phyloP scores from a whole-genome alignment of 2,329 filamentous ascomycete genomes.

The Colletotrichum sublineola region DNA sequence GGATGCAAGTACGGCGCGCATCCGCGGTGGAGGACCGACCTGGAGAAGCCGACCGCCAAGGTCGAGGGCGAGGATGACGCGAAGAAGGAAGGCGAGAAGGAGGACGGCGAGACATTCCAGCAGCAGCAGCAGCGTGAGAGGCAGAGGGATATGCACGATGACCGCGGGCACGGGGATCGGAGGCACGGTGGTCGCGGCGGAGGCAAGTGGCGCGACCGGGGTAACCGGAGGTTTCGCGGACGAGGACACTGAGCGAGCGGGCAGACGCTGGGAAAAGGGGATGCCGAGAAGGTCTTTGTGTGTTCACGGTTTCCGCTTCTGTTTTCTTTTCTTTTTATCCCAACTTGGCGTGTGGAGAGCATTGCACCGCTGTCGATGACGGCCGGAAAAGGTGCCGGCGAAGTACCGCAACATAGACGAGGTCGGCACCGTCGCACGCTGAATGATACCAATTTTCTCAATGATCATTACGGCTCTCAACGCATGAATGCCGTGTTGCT shows the following conservation, averaged over 20 bases:
- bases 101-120: constrained; percentile 54
- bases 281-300: too few relatives aligned
- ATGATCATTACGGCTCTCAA: not conserved
- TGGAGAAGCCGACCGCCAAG: constrained; percentile 82
- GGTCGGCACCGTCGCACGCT: not conserved
- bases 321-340: rapidly evolving
- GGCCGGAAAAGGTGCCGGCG: not conserved
- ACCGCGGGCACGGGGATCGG: constrained; percentile 51
- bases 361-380: too few relatives aligned
- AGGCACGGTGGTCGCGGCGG: constrained; percentile 47
- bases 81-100: constrained; percentile 68
- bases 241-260: constrained; percentile 35
- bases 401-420: not conserved
- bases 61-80: constrained; percentile 71
- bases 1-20: constrained; percentile 86
- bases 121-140: constrained; percentile 46
- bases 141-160: constrained; percentile 55
- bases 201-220: constrained; percentile 51
- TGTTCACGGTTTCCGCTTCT: not conserved
- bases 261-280: not conserved
- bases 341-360: too few relatives aligned
- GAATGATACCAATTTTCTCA: constrained; percentile 21
- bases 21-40: constrained; percentile 81
- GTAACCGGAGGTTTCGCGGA: constrained; percentile 53
- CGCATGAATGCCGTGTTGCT: not conserved